Base-by-base conservation (phyloP, 805 yeast species). In the Maudiozyma barnettii region DNA sequence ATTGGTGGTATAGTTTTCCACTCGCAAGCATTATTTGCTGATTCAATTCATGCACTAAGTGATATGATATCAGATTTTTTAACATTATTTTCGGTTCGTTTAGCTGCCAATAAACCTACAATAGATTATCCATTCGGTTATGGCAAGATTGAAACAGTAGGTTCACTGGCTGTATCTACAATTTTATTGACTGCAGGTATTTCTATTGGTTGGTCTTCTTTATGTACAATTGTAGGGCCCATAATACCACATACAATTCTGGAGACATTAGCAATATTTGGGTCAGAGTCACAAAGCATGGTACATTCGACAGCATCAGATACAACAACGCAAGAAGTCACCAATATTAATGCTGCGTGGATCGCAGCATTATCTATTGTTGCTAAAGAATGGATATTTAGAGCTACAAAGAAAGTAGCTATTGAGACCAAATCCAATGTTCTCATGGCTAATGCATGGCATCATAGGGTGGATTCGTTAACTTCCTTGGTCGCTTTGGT, bases 371-470 rank as follows among this genome's bases (percentile, higher is more conserved):
- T 79, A 0, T 86, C 95, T 1, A 86, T 91, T 50, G 77, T 73
- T 7, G 76, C 88, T 35, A 91, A 91, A 59, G 98, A 91, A 65
- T 77, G 93, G 75, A 77, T 91, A 39, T 91, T 77, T 68, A 77
- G 78, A 47, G 82, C 84, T n/a, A 91, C 98, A 0, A 74, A 81
- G 66, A 77, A 79, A 51, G 79, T 91, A 18, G 98, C 96, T 1
- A 70, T 72, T 45, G 69, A 76, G 49, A 76, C 86, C 29, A 83
- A 85, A 58, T 86, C 96, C 0, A 86, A 87, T 52, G 97, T 91
- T 4, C 73, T 91, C 43, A 79, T 86, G 38, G 98, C 98, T 3
- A 91, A 91, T 60, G 98, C 98, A 3, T 91, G 97, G 97, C 98
- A 91, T 64, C 98, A 91, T 61, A 75, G 98, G 53, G 90, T 90